phyloP scores from a whole-genome alignment of 2,329 filamentous ascomycete species.

The Hypoxylon sp. region DNA sequence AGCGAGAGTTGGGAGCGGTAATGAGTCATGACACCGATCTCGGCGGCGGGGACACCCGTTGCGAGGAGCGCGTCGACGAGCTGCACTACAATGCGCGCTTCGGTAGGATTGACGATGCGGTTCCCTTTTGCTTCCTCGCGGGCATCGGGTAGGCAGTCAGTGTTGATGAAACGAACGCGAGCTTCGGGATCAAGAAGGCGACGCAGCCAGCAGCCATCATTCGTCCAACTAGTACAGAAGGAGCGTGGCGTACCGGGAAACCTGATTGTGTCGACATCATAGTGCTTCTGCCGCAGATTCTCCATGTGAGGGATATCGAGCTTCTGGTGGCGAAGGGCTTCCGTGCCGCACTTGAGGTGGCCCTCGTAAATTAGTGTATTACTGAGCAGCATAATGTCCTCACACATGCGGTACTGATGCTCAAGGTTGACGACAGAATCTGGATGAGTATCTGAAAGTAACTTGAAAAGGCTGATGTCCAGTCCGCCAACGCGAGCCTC shows the following conservation, averaged over 20 bases:
- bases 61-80: conserved; percentile 83
- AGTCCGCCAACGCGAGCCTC: conserved; percentile 87
- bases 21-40: conserved; percentile 96
- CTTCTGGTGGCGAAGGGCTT: conserved; percentile 76
- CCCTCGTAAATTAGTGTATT: conserved; percentile 96
- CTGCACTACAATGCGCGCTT: conserved; percentile 81
- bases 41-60: conserved; percentile 77
- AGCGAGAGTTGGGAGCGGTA: conserved; percentile 93
- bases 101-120: conserved; percentile 88
- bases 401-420: conserved; percentile 98
- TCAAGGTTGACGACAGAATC: conserved; percentile 90
- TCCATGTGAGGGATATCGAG: conserved; percentile 76
- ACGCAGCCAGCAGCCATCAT: conserved; percentile 78
- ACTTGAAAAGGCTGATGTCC: conserved; percentile 93
- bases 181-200: conserved; percentile 76
- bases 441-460: conserved; percentile 89
- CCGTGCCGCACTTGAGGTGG: conserved; percentile 87
- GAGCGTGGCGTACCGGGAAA: conserved; percentile 57
- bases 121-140: conserved; percentile 83
- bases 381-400: conserved; percentile 94
- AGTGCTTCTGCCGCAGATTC: conserved; percentile 70
- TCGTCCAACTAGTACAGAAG: conserved; percentile 67
- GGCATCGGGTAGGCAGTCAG: conserved; percentile 76
- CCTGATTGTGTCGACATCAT: conserved; percentile 62
- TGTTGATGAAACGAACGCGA: conserved; percentile 90